Conservation (phyloP, 2,329 filamentous ascomycete species). For the Pyrenophora seminiperda region DNA sequence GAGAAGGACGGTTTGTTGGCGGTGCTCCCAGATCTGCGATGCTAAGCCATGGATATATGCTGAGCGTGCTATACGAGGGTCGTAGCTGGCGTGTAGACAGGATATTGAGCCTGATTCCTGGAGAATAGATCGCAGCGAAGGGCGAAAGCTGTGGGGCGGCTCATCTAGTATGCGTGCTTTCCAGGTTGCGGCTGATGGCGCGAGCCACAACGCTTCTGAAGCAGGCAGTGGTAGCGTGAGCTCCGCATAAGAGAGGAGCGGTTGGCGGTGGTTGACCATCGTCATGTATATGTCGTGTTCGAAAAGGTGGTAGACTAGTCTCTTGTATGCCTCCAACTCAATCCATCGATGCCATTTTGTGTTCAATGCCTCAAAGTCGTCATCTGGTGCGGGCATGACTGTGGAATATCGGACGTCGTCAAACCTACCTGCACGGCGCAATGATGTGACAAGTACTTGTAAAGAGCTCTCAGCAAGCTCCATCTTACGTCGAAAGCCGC, state of each 20-base stretch:
- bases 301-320: conserved; percentile 27
- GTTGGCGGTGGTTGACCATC: conserved; percentile 43
- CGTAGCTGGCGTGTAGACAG: conserved; percentile 57
- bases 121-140: conserved; percentile 18
- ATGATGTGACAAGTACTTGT: conserved; percentile 58
- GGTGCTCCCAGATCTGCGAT: conserved; percentile 26
- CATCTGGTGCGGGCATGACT: not conserved
- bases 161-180: conserved; percentile 56
- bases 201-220: conserved; percentile 66
- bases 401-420: conserved; percentile 49
- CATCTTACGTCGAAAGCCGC: conserved; percentile 61
- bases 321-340: conserved; percentile 67
- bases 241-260: conserved; percentile 70
- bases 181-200: conserved; percentile 66
- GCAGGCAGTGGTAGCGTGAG: conserved; percentile 68
- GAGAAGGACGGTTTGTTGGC: conserved; percentile 22
- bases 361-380: conserved; percentile 55
- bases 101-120: conserved; percentile 55
- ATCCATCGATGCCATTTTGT: conserved; percentile 69
- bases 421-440: conserved; percentile 62
- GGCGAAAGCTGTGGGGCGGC: not conserved
- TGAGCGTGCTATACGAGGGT: conserved; percentile 40
- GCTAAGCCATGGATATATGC: conserved; percentile 26
- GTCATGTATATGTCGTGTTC: conserved; percentile 31
- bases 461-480: conserved; percentile 62